Conservation (phyloP, 768 basidiomycete species). For the Candolleomyces aberdarensis region DNA sequence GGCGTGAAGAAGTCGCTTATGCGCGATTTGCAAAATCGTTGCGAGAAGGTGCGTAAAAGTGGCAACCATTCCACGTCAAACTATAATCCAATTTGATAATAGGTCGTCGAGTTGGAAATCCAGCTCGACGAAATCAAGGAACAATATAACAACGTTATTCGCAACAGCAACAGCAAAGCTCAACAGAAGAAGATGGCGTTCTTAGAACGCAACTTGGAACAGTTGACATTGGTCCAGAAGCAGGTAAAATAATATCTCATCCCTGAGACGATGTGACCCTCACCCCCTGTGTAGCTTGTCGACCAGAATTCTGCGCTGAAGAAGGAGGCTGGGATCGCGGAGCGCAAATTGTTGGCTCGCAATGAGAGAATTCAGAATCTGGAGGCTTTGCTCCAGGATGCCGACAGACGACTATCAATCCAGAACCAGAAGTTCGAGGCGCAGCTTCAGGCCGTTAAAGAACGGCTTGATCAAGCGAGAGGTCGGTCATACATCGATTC, state of each 20-base stretch:
- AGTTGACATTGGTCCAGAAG: constrained; percentile 93
- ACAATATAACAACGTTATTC: constrained; percentile 97
- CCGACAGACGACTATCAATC: constrained; percentile 86
- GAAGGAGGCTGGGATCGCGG: constrained; percentile 96
- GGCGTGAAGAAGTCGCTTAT: constrained; percentile 98
- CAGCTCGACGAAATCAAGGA: constrained; percentile 98
- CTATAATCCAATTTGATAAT: constrained; percentile 5
- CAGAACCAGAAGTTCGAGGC: constrained; percentile 96
- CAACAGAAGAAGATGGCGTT: constrained; percentile 99
- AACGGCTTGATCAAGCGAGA: constrained; percentile 88
- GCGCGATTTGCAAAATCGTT: constrained; percentile 98
- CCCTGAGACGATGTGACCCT: constrained; percentile 6
- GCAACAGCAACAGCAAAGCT: constrained; percentile 96
- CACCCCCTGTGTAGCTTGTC: constrained; percentile 62
- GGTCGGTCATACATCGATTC: constrained; percentile 46
- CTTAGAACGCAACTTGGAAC: constrained; percentile 94
- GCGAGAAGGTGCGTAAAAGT: constrained; percentile 77
- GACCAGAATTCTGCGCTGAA: constrained; percentile 97
- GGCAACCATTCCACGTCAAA: background rate
- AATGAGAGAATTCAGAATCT: constrained; percentile 98
- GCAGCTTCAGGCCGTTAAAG: constrained; percentile 88
- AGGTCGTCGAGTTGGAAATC: constrained; percentile 99
- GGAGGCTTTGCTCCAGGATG: constrained; percentile 88
- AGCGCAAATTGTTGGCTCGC: constrained; percentile 92
- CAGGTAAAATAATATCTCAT: constrained; percentile 53